phyloP scores from a whole-genome alignment of 495 filamentous ascomycete species.

The Echria macrotheca region DNA sequence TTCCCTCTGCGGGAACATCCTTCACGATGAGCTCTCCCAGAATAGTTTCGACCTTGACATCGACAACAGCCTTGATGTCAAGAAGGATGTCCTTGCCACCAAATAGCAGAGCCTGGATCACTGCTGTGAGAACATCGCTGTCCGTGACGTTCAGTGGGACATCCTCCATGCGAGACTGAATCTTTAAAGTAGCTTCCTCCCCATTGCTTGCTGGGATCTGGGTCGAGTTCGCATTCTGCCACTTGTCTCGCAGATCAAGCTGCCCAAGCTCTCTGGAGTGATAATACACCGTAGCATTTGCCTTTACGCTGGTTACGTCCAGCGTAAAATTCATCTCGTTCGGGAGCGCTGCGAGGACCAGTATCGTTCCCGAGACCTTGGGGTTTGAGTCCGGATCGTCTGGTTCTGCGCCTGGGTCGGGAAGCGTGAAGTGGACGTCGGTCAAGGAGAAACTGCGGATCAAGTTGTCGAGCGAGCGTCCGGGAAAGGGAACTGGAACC shows the following conservation, averaged over 20 bases:
- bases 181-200: constrained; percentile 54
- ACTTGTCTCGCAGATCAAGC: constrained; percentile 62
- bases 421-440: constrained; percentile 78
- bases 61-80: constrained; percentile 71
- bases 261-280: constrained; percentile 66
- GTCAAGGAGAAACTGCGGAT: constrained; percentile 81
- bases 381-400: constrained; percentile 69
- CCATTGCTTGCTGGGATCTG: constrained; percentile 49
- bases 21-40: constrained; percentile 74
- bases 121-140: constrained; percentile 62
- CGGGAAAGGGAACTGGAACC: constrained; percentile 78
- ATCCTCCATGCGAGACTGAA: constrained; percentile 68
- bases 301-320: constrained; percentile 66
- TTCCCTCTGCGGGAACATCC: constrained; percentile 77
- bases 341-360: constrained; percentile 69
- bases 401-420: constrained; percentile 69
- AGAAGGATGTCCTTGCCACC: constrained; percentile 59
- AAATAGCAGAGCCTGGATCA: constrained; percentile 72
- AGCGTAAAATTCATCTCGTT: constrained; percentile 80
- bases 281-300: constrained; percentile 75
- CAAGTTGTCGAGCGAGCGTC: constrained; percentile 69
- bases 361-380: constrained; percentile 71
- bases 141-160: constrained; percentile 79
- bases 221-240: constrained; percentile 81
- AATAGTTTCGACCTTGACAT: constrained; percentile 71